A percentile compares a stretch with the other conserved stretches of the same genome.
Evolutionary conservation across 2,329 filamentous ascomycete genomes (phyloP).

Genomic region (Phoma sp.): DNA sequence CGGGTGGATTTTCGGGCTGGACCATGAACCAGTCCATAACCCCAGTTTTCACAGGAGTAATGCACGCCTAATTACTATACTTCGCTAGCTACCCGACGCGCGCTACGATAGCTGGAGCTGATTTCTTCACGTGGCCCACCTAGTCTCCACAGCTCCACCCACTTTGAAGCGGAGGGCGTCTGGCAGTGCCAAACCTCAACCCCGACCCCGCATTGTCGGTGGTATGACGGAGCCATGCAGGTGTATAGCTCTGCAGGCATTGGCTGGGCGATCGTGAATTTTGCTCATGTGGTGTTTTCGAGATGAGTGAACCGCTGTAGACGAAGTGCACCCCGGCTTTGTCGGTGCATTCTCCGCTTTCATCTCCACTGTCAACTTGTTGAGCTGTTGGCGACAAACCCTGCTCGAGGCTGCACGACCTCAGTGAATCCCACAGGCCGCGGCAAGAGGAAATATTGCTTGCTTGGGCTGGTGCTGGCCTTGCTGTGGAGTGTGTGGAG

Average conservation of each 20-base stretch:
- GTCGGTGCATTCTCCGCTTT: conserved; percentile 30
- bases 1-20: conserved; percentile 17
- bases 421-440: conserved; percentile 14
- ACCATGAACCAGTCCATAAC: conserved; percentile 5
- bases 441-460: conserved; percentile 18
- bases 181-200: conserved; percentile 16
- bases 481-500: conserved; percentile 16
- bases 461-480: conserved; percentile 16
- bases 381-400: conserved; percentile 36
- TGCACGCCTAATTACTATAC: conserved; percentile 6
- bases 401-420: conserved; percentile 23
- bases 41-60: conserved; percentile 13
- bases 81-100: conserved; percentile 16
- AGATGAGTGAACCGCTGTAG: conserved; percentile 10
- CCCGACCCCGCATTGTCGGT: conserved; percentile 27
- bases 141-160: conserved; percentile 16
- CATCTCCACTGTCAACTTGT: conserved; percentile 33
- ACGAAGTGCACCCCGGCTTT: conserved; percentile 9
- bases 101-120: conserved; percentile 7
- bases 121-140: conserved; percentile 18
- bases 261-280: conserved; percentile 2
- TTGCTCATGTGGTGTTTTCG: conserved; percentile 10
- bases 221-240: conserved; percentile 24
- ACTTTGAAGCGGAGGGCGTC: conserved; percentile 8
- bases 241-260: conserved; percentile 4